phyloP scores from a whole-genome alignment of 2,329 filamentous ascomycete species.

The Clonostachys chloroleuca region DNA sequence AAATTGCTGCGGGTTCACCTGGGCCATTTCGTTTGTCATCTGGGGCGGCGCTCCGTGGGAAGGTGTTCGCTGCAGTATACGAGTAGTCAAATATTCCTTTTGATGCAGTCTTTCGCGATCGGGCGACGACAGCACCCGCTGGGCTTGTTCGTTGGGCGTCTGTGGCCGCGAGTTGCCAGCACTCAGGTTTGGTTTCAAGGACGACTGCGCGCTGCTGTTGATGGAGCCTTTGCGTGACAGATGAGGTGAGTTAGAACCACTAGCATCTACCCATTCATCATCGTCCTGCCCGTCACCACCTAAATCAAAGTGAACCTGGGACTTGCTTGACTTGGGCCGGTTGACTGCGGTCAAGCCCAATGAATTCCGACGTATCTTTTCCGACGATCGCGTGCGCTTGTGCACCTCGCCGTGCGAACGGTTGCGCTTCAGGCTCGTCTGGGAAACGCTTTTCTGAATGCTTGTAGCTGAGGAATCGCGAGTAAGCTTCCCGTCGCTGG shows the following conservation, averaged over 20 bases:
- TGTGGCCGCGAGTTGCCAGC: slow-evolving; percentile 25
- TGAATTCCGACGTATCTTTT: slow-evolving; percentile 46
- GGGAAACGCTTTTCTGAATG: slow-evolving; percentile 50
- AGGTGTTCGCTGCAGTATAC: slow-evolving; percentile 59
- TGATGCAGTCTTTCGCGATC: slow-evolving; percentile 42
- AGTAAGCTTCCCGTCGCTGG: slow-evolving; percentile 46
- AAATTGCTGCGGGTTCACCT: slow-evolving; percentile 24
- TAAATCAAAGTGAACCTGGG: slow-evolving; percentile 60
- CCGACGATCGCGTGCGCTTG: slow-evolving; percentile 45
- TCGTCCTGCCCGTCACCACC: slow-evolving; percentile 44
- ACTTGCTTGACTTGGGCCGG: slow-evolving; percentile 32
- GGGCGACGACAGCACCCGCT: slow-evolving; percentile 9
- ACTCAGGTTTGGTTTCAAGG: slow-evolving; percentile 28
- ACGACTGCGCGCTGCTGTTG: slow-evolving; percentile 43
- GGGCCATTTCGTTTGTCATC: slow-evolving; percentile 54
- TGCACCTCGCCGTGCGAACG: slow-evolving; percentile 52
- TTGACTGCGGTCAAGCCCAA: slow-evolving; percentile 41
- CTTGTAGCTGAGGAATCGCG: slow-evolving; percentile 35
- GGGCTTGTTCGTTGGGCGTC: slow-evolving; percentile 19
- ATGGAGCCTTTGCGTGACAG: slow-evolving; percentile 40
- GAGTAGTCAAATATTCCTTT: slow-evolving; percentile 63
- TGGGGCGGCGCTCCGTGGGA: slow-evolving; percentile 59
- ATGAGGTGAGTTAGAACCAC: slow-evolving; percentile 57
- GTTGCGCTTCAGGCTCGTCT: slow-evolving; percentile 54
- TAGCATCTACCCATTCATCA: slow-evolving; percentile 66